Percentiles rank a stretch among this genome's conserved stretches.
Evolutionary conservation across 2,329 filamentous ascomycete genomes (phyloP).

Genomic region (Penicillium hordei): DNA sequence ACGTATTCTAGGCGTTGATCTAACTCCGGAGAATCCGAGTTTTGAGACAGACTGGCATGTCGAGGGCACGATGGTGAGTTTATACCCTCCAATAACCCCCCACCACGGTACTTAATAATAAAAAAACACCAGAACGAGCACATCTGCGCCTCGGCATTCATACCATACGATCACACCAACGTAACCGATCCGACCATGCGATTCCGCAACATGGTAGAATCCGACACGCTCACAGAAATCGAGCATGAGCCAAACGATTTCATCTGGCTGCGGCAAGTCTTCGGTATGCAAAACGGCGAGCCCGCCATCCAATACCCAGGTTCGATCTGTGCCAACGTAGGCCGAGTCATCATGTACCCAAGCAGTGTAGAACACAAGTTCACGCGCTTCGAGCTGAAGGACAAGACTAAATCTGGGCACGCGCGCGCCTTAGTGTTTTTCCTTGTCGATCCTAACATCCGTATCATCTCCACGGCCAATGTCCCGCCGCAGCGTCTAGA

Average conservation of each 20-base stretch:
- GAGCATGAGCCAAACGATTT: constrained; percentile 32
- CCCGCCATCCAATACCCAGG: constrained; percentile 28
- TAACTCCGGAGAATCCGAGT: constrained; percentile 57
- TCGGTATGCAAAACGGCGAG: constrained; percentile 27
- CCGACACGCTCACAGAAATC: constrained; percentile 32
- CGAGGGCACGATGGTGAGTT: constrained; percentile 48
- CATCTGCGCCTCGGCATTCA: constrained; percentile 63
- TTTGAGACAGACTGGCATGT: constrained; percentile 52
- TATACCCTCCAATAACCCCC: background rate
- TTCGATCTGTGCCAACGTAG: constrained; percentile 17
- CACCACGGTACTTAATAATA: too few relatives aligned
- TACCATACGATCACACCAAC: constrained; percentile 63
- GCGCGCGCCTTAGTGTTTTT: constrained; percentile 57
- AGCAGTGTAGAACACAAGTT: constrained; percentile 54
- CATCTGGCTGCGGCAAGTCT: constrained; percentile 34
- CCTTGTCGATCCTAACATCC: constrained; percentile 58
- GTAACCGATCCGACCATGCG: constrained; percentile 54
- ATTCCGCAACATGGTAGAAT: constrained; percentile 49
- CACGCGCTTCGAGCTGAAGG: constrained; percentile 50
- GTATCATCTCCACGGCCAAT: constrained; percentile 56
- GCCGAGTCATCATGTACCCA: constrained; percentile 29
- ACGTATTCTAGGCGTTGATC: constrained; percentile 60
- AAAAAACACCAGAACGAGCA: constrained; percentile 54
- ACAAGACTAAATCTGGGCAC: constrained; percentile 54
- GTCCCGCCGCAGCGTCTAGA: constrained; percentile 53